Evolutionary conservation across 1,139 yeast genomes (phyloP).

Genomic region (Pichia sp.): DNA sequence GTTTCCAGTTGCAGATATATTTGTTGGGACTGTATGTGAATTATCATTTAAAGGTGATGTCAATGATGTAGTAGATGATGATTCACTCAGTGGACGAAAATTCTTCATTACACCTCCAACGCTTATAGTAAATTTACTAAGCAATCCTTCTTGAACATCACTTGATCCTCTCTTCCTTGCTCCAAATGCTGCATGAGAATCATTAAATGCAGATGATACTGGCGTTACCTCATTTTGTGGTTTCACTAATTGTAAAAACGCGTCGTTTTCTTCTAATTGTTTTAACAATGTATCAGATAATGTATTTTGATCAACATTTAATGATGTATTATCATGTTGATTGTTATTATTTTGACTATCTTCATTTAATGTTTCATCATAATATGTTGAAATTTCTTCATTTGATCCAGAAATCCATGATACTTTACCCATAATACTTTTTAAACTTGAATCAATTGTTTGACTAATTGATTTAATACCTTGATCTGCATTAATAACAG

Average conservation of each 20-base stretch:
- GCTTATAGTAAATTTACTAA: slow-evolving; percentile 25
- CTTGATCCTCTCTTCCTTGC: slow-evolving; percentile 12
- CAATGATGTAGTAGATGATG: slow-evolving; percentile 25
- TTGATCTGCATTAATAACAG: slow-evolving; percentile 30
- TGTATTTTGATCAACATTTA: background rate
- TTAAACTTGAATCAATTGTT: slow-evolving; percentile 30
- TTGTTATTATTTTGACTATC: background rate
- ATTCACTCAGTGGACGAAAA: slow-evolving; percentile 27
- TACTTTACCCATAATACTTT: slow-evolving; percentile 29
- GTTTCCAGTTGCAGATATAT: background rate
- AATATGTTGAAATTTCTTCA: slow-evolving; percentile 6
- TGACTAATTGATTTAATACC: slow-evolving; percentile 29
- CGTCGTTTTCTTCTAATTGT: slow-evolving; percentile 25
- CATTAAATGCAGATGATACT: too few relatives aligned
- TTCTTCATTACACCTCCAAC: slow-evolving; percentile 30
- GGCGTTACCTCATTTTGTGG: too few relatives aligned
- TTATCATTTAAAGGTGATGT: too few relatives aligned
- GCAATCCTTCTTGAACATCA: slow-evolving; percentile 23
- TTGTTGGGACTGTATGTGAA: background rate
- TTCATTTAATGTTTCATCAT: background rate
- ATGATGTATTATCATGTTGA: background rate
- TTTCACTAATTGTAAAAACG: slow-evolving; percentile 11
- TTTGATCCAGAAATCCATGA: slow-evolving; percentile 21
- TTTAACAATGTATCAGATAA: slow-evolving; percentile 19
- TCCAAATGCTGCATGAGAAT: too few relatives aligned